Base-by-base conservation (phyloP, 768 basidiomycete species). In the Termitomyces eurrhizus region DNA sequence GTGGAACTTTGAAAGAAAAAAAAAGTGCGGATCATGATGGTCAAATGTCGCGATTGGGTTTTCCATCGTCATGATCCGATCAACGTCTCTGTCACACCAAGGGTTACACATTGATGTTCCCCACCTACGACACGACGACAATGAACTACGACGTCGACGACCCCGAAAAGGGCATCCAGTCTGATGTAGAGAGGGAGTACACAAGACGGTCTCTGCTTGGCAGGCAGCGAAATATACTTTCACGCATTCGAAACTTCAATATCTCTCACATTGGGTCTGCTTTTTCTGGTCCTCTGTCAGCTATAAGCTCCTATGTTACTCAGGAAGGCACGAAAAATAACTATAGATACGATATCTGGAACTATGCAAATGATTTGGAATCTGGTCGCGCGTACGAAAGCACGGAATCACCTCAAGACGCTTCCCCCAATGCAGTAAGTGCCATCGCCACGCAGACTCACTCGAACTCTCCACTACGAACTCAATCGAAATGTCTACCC, bases 231-330 rank as follows among this genome's bases (percentile, higher is more conserved):
- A 60, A 44, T 42, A 41, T 70, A 18, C 62, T 70, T 24, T 62
- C 65, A 41, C 66, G 65, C 52, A 64, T 70, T 54, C 67, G 65
- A 29, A 67, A 61, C 58, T 67, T 70, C 55, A 69, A 67, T 56
- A 52, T 68, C 18, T 60, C 61, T 52, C 67, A 67, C 11, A 59
- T 70, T 26, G 63, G 67, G 26, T 66, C 65, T 62, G 53, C 66
- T 61, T 68, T 70, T 55, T 66, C 66, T 58, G 65, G 61, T 5
- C 57, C 62, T 55, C 36, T 60, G 42, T 62, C 65, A 42, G 61
- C 64, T 52, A 45, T 62, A 50, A 60, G 58, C 52, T 52, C 59
- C 42, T 56, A 62, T 48, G 56, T 58, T 39, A 46, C 58, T 56
- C 60, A 63, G 50, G 64, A 63, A 50, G 50, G 16, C 42, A 8